phyloP scores from a whole-genome alignment of 805 yeast genomes.

The Kurtzmaniella cleridarum region DNA sequence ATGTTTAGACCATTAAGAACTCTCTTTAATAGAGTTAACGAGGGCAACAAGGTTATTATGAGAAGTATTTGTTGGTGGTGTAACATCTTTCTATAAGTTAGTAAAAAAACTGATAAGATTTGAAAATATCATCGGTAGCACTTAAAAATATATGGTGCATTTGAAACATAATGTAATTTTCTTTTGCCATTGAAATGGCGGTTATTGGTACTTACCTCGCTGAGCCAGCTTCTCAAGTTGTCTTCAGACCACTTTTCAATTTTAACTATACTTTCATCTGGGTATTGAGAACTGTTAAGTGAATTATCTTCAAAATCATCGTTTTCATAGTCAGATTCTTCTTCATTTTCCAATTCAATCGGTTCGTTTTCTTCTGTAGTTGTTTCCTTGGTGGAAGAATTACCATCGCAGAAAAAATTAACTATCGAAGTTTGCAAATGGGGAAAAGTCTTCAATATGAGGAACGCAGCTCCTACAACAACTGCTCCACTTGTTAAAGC shows the following conservation, averaged over 20 bases:
- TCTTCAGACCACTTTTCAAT: conserved; percentile 30
- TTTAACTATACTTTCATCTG: conserved; percentile 20
- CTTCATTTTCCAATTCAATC: conserved; percentile 12
- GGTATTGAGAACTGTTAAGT: neutral
- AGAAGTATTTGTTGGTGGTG: conserved; percentile 41
- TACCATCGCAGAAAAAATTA: conserved; percentile 15
- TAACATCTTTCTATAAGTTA: conserved; percentile 39
- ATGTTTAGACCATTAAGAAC: conserved; percentile 15
- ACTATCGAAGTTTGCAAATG: conserved; percentile 31
- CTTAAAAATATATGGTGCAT: too few relatives aligned
- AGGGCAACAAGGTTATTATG: conserved; percentile 43
- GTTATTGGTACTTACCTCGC: conserved; percentile 28
- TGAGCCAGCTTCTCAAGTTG: conserved; percentile 30
- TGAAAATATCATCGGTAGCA: too few relatives aligned
- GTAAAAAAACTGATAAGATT: too few relatives aligned
- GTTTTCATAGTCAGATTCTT: conserved; percentile 3
- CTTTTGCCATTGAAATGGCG: too few relatives aligned
- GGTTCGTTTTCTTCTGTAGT: conserved; percentile 19
- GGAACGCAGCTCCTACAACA: conserved; percentile 36
- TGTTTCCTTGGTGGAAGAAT: conserved; percentile 8
- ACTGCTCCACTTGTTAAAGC: conserved; percentile 35
- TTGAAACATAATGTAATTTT: too few relatives aligned
- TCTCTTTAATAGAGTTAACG: conserved; percentile 37
- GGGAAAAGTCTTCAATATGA: conserved; percentile 46
- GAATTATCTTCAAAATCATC: neutral